Base-by-base conservation (phyloP, 2,329 filamentous ascomycete genomes). In the Pseudocercospora vitis region DNA sequence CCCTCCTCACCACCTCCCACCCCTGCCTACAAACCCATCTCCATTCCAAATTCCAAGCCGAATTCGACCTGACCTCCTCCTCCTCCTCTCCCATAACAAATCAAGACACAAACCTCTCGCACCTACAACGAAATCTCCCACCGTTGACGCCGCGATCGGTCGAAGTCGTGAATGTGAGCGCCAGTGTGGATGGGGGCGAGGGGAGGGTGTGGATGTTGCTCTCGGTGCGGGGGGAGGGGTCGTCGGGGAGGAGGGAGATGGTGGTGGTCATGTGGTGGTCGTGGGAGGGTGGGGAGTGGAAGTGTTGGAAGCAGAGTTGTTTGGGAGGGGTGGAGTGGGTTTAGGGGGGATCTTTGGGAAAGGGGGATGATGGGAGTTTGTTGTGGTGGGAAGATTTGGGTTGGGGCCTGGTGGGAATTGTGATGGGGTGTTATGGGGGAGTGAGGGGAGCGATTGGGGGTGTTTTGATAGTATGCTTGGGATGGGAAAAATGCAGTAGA, bases 201-300 rank as follows among this genome's bases (percentile, higher is more conserved):
- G 56, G 56, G 7, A 58, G 42, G 11, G 56, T 58, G 16, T 53
- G 54, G 53, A 14, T 58, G 26, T 49, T 58, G 18, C 12, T 56
- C 9, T 42, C 47, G 5, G 40, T 50, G 14, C 37, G 19, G 14
- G 52, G 42, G 14, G 39, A 18, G 1, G 46, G 31, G 21, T 26
- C 26, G 7, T 16, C n/a, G 18, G 23, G 40, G 21, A 33, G 40
- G 24, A 46, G 40, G 21, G 56, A 58, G 33, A 55, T 33, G 14
- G 56, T 58, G 2, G 39, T 29, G 21, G 46, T 58, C 12, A 23
- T 56, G 19, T 52, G 49, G 47, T 59, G 57, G 53, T 54, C 33
- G 16, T 24, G 28, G 48, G 57, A 59, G n/a, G 11, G 6, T 6
- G 56, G 44, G 5, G 9, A 8, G 6, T 59, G 57, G 57, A 53